phyloP scores from a whole-genome alignment of 2,329 filamentous ascomycete genomes.

The Septoria petroselini region DNA sequence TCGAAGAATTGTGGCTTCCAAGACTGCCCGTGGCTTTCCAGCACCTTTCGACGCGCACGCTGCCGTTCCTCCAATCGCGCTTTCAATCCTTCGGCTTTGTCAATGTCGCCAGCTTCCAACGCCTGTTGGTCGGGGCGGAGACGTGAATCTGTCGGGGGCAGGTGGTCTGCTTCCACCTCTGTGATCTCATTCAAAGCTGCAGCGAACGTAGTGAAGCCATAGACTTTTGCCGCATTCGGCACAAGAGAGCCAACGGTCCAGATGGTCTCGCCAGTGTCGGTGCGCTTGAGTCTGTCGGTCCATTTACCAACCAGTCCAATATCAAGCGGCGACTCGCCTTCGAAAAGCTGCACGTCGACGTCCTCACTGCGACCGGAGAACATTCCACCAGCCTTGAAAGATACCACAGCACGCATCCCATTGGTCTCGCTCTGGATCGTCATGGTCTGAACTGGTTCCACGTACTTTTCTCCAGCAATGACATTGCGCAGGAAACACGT shows the following conservation, averaged over 20 bases:
- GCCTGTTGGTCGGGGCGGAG: conserved; percentile 84
- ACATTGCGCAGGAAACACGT: conserved; percentile 93
- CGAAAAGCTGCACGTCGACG: conserved; percentile 71
- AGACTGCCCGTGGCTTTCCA: conserved; percentile 70
- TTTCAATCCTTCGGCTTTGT: conserved; percentile 81
- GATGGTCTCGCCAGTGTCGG: conserved; percentile 62
- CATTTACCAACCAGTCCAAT: conserved; percentile 76
- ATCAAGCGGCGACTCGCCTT: conserved; percentile 62
- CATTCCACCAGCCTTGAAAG: conserved; percentile 95
- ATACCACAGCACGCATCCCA: conserved; percentile 77
- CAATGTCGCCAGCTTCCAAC: conserved; percentile 75
- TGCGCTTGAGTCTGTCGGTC: conserved; percentile 70
- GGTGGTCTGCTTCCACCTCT: conserved; percentile 65
- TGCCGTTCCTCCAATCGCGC: conserved; percentile 81
- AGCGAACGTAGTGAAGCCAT: conserved; percentile 85
- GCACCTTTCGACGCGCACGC: conserved; percentile 65
- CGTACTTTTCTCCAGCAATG: conserved; percentile 96
- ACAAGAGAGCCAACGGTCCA: conserved; percentile 80
- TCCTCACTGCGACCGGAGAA: conserved; percentile 94
- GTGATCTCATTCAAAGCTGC: conserved; percentile 87
- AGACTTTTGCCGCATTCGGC: conserved; percentile 72
- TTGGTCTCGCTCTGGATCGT: conserved; percentile 78
- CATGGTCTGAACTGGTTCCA: conserved; percentile 92
- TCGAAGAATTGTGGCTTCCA: conserved; percentile 84
- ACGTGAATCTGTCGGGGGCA: conserved; percentile 79